These are phyloP conservation scores for Hordeum marinum DNA, from an alignment of 176 grass and related monocot species.

Conservation along the genomic window DNA sequence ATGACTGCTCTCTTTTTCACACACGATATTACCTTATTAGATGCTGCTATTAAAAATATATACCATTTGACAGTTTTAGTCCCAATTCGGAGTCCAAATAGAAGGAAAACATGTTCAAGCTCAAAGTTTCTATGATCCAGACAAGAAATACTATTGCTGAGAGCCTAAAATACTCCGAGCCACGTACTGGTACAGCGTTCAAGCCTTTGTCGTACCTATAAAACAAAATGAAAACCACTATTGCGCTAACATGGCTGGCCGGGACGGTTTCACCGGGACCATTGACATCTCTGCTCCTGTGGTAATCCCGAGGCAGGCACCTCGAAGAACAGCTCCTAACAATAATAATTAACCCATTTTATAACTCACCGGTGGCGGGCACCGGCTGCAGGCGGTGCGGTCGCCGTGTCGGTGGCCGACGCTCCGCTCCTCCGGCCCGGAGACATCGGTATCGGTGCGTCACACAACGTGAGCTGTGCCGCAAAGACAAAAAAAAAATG, in stretches of 20 bases:
- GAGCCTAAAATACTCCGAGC: background rate
- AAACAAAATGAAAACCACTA: background rate
- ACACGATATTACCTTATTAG: too few species aligned
- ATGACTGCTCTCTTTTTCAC: background rate
- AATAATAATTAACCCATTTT: background rate
- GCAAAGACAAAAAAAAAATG: background rate
- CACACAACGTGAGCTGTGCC: constrained; percentile 18
- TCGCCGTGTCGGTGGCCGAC: constrained; percentile 60
- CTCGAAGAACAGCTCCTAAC: background rate
- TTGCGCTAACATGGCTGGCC: background rate
- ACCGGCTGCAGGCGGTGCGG: constrained; percentile 26
- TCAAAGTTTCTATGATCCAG: too few species aligned
- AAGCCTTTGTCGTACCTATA: background rate
- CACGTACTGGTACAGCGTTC: background rate
- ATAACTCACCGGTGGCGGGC: background rate
- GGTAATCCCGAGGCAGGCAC: constrained; percentile 21
- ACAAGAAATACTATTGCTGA: too few species aligned
- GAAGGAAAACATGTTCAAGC: too few species aligned
- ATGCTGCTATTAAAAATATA: too few species aligned
- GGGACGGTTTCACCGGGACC: constrained; percentile 36
- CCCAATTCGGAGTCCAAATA: too few species aligned
- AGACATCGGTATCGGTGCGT: background rate
- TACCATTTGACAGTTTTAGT: too few species aligned
- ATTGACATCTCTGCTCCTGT: constrained; percentile 21
- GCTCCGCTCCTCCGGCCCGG: background rate